These are phyloP conservation scores for Geotrichum aggregatum DNA, from an alignment of 1,139 yeast species.

Conservation along the genomic window DNA sequence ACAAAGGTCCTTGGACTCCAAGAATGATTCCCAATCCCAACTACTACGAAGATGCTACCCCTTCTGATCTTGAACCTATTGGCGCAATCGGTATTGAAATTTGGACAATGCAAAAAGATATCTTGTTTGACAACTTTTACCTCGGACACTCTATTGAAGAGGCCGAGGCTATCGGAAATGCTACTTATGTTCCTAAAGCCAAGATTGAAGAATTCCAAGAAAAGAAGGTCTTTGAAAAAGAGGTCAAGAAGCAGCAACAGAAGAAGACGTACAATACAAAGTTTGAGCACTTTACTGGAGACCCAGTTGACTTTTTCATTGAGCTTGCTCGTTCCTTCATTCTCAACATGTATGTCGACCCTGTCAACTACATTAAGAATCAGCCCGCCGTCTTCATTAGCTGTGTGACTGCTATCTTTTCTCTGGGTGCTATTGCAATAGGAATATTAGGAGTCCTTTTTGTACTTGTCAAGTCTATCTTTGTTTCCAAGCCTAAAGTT, in stretches of 20 bases:
- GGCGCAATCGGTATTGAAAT: constrained; percentile 86
- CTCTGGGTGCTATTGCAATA: constrained; percentile 28
- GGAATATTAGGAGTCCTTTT: constrained; percentile 30
- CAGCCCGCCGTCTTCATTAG: constrained; percentile 38
- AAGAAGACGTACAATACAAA: constrained; percentile 24
- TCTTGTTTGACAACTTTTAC: constrained; percentile 77
- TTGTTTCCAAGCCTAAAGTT: constrained; percentile 7
- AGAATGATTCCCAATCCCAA: constrained; percentile 62
- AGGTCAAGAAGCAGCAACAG: constrained; percentile 31
- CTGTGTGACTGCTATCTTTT: constrained; percentile 27
- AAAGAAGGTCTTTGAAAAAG: constrained; percentile 38
- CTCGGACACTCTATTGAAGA: constrained; percentile 76
- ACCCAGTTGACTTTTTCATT: constrained; percentile 37
- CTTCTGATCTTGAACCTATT: constrained; percentile 61
- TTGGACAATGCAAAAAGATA: constrained; percentile 78
- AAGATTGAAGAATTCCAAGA: constrained; percentile 48
- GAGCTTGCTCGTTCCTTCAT: constrained; percentile 35
- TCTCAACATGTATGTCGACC: constrained; percentile 34
- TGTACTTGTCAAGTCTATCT: constrained; percentile 22
- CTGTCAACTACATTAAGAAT: constrained; percentile 34
- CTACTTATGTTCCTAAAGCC: constrained; percentile 62
- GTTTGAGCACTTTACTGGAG: constrained; percentile 35
- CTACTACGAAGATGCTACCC: constrained; percentile 55
- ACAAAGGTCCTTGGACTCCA: constrained; percentile 78
- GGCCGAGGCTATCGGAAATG: constrained; percentile 78